A percentile compares a stretch with the other conserved stretches of the same genome.
Conservation (phyloP, 2,329 filamentous ascomycete genomes). For the Cladorrhinum sp. region DNA sequence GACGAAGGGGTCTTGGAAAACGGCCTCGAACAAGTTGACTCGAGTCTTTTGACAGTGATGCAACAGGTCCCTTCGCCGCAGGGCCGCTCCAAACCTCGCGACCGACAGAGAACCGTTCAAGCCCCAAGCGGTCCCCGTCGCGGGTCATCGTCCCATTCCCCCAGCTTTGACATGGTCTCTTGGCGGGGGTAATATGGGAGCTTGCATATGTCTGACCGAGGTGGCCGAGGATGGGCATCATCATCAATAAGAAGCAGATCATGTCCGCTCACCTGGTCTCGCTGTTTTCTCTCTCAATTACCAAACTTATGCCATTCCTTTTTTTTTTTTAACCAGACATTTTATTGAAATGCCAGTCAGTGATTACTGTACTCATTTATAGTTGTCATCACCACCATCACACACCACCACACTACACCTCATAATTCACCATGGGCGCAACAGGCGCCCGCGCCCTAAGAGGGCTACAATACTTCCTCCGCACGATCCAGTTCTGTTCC, state of each 20-base stretch:
- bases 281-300: neutral
- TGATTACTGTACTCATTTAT: neutral
- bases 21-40: neutral
- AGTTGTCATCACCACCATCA: neutral
- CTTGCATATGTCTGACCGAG: neutral
- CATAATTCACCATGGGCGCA: neutral
- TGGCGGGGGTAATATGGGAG: neutral
- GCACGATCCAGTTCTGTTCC: constrained; percentile 70
- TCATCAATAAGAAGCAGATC: neutral
- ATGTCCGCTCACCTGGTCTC: neutral
- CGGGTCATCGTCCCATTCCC: neutral
- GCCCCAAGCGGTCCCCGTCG: too few species aligned
- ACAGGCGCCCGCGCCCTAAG: constrained; percentile 53
- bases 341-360: neutral
- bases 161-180: neutral
- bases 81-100: neutral
- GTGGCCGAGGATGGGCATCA: neutral
- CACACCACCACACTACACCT: neutral
- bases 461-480: constrained; percentile 65
- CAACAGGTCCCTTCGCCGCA: neutral
- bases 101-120: too few species aligned
- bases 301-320: neutral
- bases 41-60: neutral
- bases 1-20: neutral
- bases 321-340: neutral